A percentile compares a stretch with the other conserved stretches of the same genome.
Evolutionary conservation across 2,329 filamentous ascomycete species (phyloP).

Genomic region (Colletotrichum tropicale): DNA sequence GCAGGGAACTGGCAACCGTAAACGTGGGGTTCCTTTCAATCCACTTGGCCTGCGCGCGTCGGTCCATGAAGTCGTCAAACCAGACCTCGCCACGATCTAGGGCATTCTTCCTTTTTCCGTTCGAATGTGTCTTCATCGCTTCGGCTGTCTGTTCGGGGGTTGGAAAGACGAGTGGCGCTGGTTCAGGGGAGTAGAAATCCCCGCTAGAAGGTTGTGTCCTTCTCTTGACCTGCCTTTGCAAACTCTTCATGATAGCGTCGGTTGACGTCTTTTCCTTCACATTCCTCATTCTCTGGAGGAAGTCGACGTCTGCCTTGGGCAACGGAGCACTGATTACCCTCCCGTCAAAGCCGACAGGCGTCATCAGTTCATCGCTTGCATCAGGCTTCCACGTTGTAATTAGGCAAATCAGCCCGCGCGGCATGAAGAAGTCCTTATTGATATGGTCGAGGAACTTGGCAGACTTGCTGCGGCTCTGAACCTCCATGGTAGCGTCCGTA

Average conservation of each 20-base stretch:
- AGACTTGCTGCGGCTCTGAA: constrained; percentile 42
- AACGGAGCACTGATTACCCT: constrained; percentile 15
- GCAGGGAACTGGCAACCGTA: not conserved
- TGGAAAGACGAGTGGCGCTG: constrained; percentile 54
- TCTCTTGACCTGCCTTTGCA: not conserved
- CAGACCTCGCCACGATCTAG: not conserved
- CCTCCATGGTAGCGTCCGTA: constrained; percentile 43
- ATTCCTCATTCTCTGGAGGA: not conserved
- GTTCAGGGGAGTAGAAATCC: constrained; percentile 45
- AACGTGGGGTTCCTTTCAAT: not conserved
- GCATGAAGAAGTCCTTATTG: constrained; percentile 62
- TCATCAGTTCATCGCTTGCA: constrained; percentile 24
- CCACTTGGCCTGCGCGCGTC: not conserved
- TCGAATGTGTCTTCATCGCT: constrained; percentile 8
- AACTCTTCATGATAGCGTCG: not conserved
- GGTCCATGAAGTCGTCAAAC: not conserved
- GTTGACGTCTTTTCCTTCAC: not conserved
- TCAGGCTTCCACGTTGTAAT: constrained; percentile 59
- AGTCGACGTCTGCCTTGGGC: not conserved
- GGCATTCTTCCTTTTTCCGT: constrained; percentile 22
- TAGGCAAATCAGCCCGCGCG: constrained; percentile 53
- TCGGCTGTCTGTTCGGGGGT: constrained; percentile 36
- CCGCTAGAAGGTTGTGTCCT: constrained; percentile 20
- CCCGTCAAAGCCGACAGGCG: constrained; percentile 34
- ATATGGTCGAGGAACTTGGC: constrained; percentile 60